These are phyloP conservation scores for Xylaria palmicola DNA, from an alignment of 495 filamentous ascomycete genomes.

Conservation along the genomic window DNA sequence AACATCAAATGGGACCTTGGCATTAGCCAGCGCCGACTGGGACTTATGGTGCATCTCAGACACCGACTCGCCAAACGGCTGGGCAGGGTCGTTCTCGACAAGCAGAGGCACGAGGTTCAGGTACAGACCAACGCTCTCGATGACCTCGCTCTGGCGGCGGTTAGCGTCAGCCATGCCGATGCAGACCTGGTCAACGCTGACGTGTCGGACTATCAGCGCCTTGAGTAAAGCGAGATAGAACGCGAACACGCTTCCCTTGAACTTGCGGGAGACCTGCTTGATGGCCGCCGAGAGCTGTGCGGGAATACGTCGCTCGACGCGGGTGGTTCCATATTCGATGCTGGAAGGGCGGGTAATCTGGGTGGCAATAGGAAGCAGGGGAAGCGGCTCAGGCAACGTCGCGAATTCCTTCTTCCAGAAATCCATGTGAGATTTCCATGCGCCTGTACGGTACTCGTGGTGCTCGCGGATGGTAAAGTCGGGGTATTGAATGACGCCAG, in stretches of 20 bases:
- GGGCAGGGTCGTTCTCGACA: conserved; percentile 16
- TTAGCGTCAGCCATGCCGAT: conserved; percentile 36
- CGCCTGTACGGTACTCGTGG: background rate
- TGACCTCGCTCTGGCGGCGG: conserved; percentile 22
- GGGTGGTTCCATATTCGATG: conserved; percentile 19
- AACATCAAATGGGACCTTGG: conserved; percentile 18
- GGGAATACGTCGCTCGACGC: background rate
- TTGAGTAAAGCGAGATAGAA: conserved; percentile 28
- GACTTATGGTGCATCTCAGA: background rate
- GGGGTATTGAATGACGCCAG: background rate
- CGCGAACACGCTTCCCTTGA: conserved; percentile 23
- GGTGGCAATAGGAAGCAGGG: conserved; percentile 26
- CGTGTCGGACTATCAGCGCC: conserved; percentile 15
- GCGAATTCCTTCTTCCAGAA: conserved; percentile 42
- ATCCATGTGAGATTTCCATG: conserved; percentile 3
- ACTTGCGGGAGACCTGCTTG: background rate
- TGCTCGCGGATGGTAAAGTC: conserved; percentile 6
- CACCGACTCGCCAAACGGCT: conserved; percentile 16
- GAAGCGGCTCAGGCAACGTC: conserved; percentile 30
- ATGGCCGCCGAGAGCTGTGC: background rate
- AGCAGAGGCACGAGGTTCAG: conserved; percentile 49
- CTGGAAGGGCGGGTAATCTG: too few species aligned
- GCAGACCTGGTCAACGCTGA: conserved; percentile 25
- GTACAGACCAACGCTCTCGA: conserved; percentile 40
- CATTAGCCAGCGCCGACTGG: conserved; percentile 21